Evolutionary conservation across 2,329 filamentous ascomycete genomes (phyloP), one percentile per base, ranked within the genome.

Genomic region (Diaporthe eres): DNA sequence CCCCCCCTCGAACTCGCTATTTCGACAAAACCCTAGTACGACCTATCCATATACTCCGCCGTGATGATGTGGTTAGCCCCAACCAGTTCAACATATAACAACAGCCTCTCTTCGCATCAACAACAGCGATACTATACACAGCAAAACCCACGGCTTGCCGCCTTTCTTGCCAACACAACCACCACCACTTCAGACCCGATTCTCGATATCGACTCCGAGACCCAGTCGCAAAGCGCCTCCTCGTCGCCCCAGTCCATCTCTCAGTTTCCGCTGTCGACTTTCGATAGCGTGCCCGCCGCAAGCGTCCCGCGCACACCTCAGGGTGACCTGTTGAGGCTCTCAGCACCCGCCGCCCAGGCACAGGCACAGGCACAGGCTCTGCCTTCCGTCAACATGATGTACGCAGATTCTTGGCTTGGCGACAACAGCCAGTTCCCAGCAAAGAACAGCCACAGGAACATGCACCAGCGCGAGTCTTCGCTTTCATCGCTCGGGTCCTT

Each of bases 401-500:
- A 86, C 79, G 81, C 85, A 37, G 86, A 88, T 74, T 71, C 83
- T 19, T 88, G 85, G 86, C 81, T 84, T 6, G 74, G 70, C 73
- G 77, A 80, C 31, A 77, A 82, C 73, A 81, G 81, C 75, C 85
- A 86, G 76, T 81, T 84, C 76, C 84, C 84, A 51, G 82, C 84
- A 31, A 85, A 84, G 79, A 78, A 81, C 13, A 77, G 83, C 53
- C 82, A 82, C 74, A 84, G 86, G 22, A 81, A 86, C 51, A 80
- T 85, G 37, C 91, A 92, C 79, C 87, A 92, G 61, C 88, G 91
- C 78, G 90, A 92, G 78, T 90, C 90, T 2, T 92, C 90, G 9
- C 83, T 91, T 51, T 92, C 91, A 0, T 92, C 91, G 0, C 79
- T 92, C 55, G 90, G 89, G 15, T 92, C 91, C 0, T 86, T 89